Percentiles rank a stretch among this genome's conserved stretches.
phyloP scores from a whole-genome alignment of 805 yeast species.

The Cyberlindnera maritima region DNA sequence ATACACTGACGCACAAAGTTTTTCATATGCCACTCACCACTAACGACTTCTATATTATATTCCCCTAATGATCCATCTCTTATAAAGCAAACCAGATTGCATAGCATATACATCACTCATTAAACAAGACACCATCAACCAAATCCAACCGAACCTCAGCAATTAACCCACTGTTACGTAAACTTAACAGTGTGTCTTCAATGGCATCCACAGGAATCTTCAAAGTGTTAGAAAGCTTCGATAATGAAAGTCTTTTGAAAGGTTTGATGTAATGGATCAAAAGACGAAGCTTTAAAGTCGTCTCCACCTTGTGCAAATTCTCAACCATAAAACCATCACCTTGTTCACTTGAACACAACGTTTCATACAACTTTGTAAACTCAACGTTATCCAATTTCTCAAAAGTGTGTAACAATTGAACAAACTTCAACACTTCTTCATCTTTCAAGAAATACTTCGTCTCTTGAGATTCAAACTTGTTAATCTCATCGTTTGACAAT shows the following conservation, averaged over 20 bases:
- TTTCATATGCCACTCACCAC: no score
- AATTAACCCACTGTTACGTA: slow-evolving; percentile 23
- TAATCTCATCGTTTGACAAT: slow-evolving; percentile 44
- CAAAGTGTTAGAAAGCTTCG: slow-evolving; percentile 18
- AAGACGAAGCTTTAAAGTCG: slow-evolving; percentile 20
- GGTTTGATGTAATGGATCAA: slow-evolving; percentile 30
- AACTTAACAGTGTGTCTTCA: slow-evolving; percentile 25
- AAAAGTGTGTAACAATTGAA: slow-evolving; percentile 21
- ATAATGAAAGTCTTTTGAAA: slow-evolving; percentile 23
- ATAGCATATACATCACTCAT: slow-evolving; percentile 12
- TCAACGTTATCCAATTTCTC: slow-evolving; percentile 21
- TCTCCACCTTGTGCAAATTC: slow-evolving; percentile 21
- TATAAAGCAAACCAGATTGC: no score
- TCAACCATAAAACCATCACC: slow-evolving; percentile 20
- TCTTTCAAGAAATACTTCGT: slow-evolving; percentile 28
- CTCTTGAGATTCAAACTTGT: slow-evolving; percentile 31
- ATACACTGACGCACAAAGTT: no score
- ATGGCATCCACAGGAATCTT: slow-evolving; percentile 19
- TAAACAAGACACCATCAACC: slow-evolving; percentile 26
- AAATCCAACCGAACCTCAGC: slow-evolving; percentile 24
- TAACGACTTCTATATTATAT: no score
- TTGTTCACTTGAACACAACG: slow-evolving; percentile 10
- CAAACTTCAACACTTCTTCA: slow-evolving; percentile 20
- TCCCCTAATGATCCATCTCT: no score
- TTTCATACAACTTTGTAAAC: slow-evolving; percentile 14